These are phyloP conservation scores for Aphanocladium album DNA, from an alignment of 2,329 filamentous ascomycete genomes.

Conservation along the genomic window DNA sequence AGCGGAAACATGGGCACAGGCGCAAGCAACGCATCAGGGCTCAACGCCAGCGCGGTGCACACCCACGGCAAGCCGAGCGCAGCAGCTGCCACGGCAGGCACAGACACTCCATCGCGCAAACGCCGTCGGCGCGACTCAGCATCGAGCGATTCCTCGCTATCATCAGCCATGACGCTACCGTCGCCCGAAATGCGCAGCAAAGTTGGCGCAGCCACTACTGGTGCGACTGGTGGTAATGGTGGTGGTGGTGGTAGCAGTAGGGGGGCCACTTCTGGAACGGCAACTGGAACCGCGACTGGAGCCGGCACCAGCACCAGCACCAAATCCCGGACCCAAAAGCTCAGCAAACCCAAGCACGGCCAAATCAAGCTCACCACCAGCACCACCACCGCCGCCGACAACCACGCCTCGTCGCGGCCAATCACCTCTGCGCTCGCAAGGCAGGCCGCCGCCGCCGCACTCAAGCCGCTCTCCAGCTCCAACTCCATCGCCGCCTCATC, in stretches of 20 bases:
- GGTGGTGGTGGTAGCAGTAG: neutral
- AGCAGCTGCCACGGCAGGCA: slow-evolving; percentile 14
- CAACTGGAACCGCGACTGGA: slow-evolving; percentile 10
- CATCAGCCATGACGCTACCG: slow-evolving; percentile 34
- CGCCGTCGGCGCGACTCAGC: slow-evolving; percentile 31
- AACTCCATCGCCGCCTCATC: slow-evolving; percentile 18
- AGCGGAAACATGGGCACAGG: neutral
- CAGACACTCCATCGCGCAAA: slow-evolving; percentile 32
- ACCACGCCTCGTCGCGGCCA: slow-evolving; percentile 25
- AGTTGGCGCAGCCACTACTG: neutral
- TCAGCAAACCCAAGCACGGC: neutral
- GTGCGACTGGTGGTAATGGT: neutral
- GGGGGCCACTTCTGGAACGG: slow-evolving; percentile 11
- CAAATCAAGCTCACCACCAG: neutral
- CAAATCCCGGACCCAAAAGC: slow-evolving; percentile 1
- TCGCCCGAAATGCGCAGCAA: slow-evolving; percentile 27
- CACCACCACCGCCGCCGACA: slow-evolving; percentile 8
- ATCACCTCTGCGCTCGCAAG: slow-evolving; percentile 35
- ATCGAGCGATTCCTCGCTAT: slow-evolving; percentile 40
- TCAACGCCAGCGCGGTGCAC: neutral
- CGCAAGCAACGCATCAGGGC: neutral
- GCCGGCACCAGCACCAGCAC: slow-evolving; percentile 4
- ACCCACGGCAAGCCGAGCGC: slow-evolving; percentile 6
- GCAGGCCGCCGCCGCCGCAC: slow-evolving; percentile 16
- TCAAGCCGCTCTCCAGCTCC: neutral